phyloP scores from a whole-genome alignment of 306 rosid species.

The Malus asiatica region DNA sequence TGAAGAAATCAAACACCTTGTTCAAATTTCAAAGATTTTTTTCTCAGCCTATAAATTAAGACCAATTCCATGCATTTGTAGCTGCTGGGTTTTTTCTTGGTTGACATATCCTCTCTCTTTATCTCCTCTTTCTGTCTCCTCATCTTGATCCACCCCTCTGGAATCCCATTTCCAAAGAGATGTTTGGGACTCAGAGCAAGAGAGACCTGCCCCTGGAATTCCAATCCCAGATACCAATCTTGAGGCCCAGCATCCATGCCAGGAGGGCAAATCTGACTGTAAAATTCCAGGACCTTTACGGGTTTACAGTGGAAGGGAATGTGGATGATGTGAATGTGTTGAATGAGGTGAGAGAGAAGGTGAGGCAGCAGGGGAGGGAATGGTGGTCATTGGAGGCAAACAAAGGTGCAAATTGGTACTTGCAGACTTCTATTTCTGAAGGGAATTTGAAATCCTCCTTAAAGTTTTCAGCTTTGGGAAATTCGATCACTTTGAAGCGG shows the following conservation, averaged over 20 bases:
- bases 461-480: slow-evolving; percentile 67
- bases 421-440: slow-evolving; percentile 62
- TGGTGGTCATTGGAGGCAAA: slow-evolving; percentile 99
- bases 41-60: slow-evolving; percentile 23
- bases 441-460: slow-evolving; percentile 77
- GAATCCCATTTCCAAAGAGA: slow-evolving; percentile 9
- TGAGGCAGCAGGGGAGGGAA: slow-evolving; percentile 83
- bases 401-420: slow-evolving; percentile 95
- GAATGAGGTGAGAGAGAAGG: slow-evolving; percentile 97
- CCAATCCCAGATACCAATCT: slow-evolving; percentile 65
- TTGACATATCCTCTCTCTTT: slow-evolving; percentile 29
- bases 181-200: slow-evolving; percentile 76
- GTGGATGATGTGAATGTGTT: slow-evolving; percentile 96
- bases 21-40: slow-evolving; percentile 23
- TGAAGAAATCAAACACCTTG: neutral
- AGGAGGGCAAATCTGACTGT: slow-evolving; percentile 90
- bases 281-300: slow-evolving; percentile 95
- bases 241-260: slow-evolving; percentile 92
- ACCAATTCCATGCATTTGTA: slow-evolving; percentile 40
- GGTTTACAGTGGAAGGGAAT: slow-evolving; percentile 94
- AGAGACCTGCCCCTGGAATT: slow-evolving; percentile 82
- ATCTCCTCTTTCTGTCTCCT: slow-evolving; percentile 8
- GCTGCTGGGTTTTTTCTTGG: slow-evolving; percentile 32
- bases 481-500: slow-evolving; percentile 86
- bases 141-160: slow-evolving; percentile 30